These are phyloP conservation scores for Botryotinia convoluta DNA, from an alignment of 2,329 filamentous ascomycete species.

Conservation along the genomic window DNA sequence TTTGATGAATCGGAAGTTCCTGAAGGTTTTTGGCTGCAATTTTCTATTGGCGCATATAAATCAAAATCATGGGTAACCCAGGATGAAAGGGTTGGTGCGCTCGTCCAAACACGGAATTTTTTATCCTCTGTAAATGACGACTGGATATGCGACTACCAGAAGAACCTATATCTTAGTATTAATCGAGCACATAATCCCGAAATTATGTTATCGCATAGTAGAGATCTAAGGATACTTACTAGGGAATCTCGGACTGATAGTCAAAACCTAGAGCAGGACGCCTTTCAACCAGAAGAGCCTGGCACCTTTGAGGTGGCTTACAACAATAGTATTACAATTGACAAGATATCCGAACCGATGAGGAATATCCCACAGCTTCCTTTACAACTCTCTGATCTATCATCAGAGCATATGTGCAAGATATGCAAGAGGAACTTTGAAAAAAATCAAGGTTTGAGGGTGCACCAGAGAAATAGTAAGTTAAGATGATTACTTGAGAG, in stretches of 20 bases:
- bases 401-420: not conserved
- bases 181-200: not conserved
- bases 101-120: constrained; percentile 11
- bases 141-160: not conserved
- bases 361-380: not conserved
- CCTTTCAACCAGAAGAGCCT: not conserved
- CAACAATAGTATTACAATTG: not conserved
- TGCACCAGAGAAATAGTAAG: not conserved
- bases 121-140: not conserved
- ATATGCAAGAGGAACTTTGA: not conserved
- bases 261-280: too few species aligned
- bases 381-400: not conserved
- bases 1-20: not conserved
- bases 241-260: not conserved
- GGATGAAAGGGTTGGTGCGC: not conserved
- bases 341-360: not conserved
- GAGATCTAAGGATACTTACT: not conserved
- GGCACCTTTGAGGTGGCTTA: not conserved
- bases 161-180: not conserved
- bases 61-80: not conserved
- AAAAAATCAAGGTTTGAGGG: not conserved
- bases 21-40: not conserved
- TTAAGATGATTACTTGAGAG: too few species aligned
- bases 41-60: not conserved
- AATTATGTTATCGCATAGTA: not conserved